Percentiles rank a stretch among this genome's conserved stretches.
phyloP scores from a whole-genome alignment of 441 rosid species.

The Pelargonium cotyledonis region DNA sequence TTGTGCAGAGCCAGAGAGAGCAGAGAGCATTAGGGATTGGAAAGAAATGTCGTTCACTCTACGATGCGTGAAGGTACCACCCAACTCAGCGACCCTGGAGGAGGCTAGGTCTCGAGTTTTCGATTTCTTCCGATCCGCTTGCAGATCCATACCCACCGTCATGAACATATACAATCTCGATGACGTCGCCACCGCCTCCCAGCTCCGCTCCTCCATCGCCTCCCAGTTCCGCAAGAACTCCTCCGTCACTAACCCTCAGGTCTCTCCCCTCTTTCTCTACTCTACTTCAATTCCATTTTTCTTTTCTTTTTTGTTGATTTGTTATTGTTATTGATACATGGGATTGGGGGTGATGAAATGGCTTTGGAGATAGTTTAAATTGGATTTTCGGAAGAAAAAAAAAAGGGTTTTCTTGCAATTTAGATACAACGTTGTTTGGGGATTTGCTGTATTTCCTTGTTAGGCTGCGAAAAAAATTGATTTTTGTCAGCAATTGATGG shows the following conservation, averaged over 20 bases:
- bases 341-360: too few species aligned
- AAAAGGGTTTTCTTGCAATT: too few species aligned
- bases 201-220: constrained; percentile 78
- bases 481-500: background rate
- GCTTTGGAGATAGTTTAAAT: too few species aligned
- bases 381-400: too few species aligned
- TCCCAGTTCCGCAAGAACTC: constrained; percentile 77
- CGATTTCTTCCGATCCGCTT: constrained; percentile 71
- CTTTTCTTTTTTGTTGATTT: background rate
- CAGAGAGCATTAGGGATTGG: background rate
- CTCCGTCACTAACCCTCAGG: constrained; percentile 76
- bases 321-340: background rate
- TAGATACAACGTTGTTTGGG: too few species aligned
- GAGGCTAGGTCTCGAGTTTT: constrained; percentile 76
- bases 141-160: constrained; percentile 69
- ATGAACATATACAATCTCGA: constrained; percentile 87
- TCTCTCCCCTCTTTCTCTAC: constrained; percentile 17
- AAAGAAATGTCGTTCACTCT: constrained; percentile 47
- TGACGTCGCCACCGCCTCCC: constrained; percentile 63
- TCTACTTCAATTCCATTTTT: background rate
- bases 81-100: constrained; percentile 73
- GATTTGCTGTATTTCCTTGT: background rate
- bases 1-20: too few species aligned
- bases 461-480: background rate
- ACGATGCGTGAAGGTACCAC: constrained; percentile 62